phyloP scores from a whole-genome alignment of 306 rosid genomes.

The Delonix regia region DNA sequence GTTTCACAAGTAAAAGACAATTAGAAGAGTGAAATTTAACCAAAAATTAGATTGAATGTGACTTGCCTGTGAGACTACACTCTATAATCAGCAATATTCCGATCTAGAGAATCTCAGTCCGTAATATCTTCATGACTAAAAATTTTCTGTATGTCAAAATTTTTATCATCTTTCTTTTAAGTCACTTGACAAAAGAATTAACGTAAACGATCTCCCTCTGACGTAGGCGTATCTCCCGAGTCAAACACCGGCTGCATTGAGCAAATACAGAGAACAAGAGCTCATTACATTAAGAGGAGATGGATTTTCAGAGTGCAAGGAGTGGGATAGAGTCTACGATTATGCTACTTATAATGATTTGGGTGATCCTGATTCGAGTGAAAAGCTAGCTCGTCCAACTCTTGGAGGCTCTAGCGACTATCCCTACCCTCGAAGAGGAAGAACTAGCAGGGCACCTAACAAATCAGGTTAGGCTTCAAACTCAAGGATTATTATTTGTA shows the following conservation, averaged over 20 bases:
- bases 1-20: no score
- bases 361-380: slow-evolving; percentile 44
- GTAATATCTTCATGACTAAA: no score
- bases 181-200: no score
- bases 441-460: slow-evolving; percentile 54
- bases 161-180: no score
- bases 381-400: slow-evolving; percentile 42
- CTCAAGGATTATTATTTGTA: background rate
- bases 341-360: slow-evolving; percentile 50
- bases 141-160: no score
- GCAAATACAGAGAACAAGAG: slow-evolving; percentile 43
- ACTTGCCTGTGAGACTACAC: no score
- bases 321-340: background rate
- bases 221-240: slow-evolving; percentile 55
- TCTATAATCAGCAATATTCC: no score
- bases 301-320: slow-evolving; percentile 38
- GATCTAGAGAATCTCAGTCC: no score
- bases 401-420: slow-evolving; percentile 60
- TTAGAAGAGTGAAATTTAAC: no score
- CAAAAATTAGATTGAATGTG: no score
- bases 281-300: background rate
- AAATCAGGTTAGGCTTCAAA: slow-evolving; percentile 30
- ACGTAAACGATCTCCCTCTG: no score
- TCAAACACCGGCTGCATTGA: slow-evolving; percentile 51
- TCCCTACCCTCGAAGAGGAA: slow-evolving; percentile 70